A percentile compares a stretch with the other conserved stretches of the same genome.
Evolutionary conservation across 2,329 filamentous ascomycete genomes (phyloP).

Genomic region (Monilinia aucupariae): DNA sequence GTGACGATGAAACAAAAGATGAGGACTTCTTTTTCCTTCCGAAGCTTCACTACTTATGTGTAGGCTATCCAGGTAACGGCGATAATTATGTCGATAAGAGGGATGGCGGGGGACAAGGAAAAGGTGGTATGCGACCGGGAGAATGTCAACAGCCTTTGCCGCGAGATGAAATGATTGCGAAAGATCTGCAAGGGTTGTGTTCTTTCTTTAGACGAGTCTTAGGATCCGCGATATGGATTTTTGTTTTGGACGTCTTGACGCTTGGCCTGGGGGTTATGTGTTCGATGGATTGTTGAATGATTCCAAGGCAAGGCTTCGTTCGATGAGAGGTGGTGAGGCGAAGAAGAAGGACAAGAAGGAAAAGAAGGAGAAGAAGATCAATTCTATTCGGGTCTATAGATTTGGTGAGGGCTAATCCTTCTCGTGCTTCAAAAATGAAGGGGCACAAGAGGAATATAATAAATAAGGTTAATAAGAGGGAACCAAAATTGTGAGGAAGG

Average conservation of each 20-base stretch:
- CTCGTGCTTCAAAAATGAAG: constrained; percentile 12
- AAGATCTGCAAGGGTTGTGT: background rate
- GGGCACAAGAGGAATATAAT: background rate
- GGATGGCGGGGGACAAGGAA: constrained; percentile 23
- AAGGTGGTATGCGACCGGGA: constrained; percentile 27
- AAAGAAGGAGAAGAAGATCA: too few species aligned
- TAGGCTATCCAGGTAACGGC: constrained; percentile 12
- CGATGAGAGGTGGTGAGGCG: too few species aligned
- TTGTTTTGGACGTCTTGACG: too few species aligned
- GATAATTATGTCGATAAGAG: constrained; percentile 27
- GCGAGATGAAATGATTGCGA: constrained; percentile 7
- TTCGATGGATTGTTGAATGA: too few species aligned
- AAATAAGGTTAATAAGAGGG: background rate
- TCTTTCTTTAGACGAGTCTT: background rate
- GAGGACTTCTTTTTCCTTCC: background rate
- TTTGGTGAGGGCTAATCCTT: background rate
- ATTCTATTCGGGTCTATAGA: background rate
- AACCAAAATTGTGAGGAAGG: background rate
- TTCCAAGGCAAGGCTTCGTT: too few species aligned
- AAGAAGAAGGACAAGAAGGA: too few species aligned
- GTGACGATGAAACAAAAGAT: background rate
- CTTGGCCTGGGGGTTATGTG: too few species aligned
- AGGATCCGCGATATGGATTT: background rate
- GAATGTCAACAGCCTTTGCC: constrained; percentile 2
- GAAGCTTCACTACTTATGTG: constrained; percentile 12